phyloP scores from a whole-genome alignment of 352 stramenopile genomes.

The Thalassiosira exigua region DNA sequence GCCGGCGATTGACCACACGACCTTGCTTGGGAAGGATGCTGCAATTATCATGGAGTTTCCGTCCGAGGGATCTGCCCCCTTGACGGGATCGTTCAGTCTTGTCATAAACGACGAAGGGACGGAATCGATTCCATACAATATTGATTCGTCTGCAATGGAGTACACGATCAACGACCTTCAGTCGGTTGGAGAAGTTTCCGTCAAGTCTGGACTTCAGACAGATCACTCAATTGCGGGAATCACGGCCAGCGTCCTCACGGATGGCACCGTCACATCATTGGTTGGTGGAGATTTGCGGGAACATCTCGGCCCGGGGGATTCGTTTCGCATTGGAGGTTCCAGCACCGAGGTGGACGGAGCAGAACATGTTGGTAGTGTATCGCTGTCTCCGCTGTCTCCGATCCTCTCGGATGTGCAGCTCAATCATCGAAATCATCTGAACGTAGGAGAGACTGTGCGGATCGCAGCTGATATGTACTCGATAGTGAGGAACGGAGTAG shows the following conservation, averaged over 20 bases:
- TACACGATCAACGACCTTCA: constrained; percentile 80
- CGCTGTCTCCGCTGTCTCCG: constrained; percentile 41
- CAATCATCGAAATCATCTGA: constrained; percentile 77
- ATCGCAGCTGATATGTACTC: constrained; percentile 90
- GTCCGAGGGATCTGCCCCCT: constrained; percentile 68
- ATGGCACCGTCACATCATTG: constrained; percentile 63
- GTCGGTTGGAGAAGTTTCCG: constrained; percentile 79
- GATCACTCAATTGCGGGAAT: constrained; percentile 71
- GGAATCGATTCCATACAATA: constrained; percentile 75
- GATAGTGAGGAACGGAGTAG: constrained; percentile 88
- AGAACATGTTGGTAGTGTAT: constrained; percentile 55
- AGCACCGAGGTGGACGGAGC: constrained; percentile 59
- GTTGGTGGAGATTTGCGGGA: constrained; percentile 75
- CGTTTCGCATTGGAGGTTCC: constrained; percentile 79
- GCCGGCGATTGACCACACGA: constrained; percentile 56
- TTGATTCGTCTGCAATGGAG: constrained; percentile 69
- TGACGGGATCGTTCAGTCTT: constrained; percentile 81
- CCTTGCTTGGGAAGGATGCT: constrained; percentile 58
- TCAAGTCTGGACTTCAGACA: constrained; percentile 64
- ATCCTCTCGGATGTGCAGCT: constrained; percentile 60
- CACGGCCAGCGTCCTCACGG: constrained; percentile 70
- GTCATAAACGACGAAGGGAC: constrained; percentile 67
- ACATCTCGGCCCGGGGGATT: constrained; percentile 75
- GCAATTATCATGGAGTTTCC: constrained; percentile 38
- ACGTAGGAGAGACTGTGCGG: constrained; percentile 87